Evolutionary conservation across 2,329 filamentous ascomycete genomes (phyloP).

Genomic region (Trichophyton mentagrophytes): DNA sequence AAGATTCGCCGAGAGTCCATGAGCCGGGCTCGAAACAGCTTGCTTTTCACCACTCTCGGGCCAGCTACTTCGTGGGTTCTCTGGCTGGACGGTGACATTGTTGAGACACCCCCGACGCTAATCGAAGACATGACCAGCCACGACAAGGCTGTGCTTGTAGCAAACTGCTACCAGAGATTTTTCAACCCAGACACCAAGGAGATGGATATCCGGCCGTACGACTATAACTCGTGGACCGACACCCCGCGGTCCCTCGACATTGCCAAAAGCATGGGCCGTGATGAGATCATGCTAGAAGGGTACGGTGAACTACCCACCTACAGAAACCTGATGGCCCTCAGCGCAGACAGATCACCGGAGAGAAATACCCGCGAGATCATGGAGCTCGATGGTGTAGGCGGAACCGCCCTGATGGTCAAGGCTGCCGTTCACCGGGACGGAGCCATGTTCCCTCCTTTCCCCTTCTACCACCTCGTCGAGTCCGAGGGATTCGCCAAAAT

Average conservation of each 20-base stretch:
- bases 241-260: constrained; percentile 65
- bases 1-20: constrained; percentile 76
- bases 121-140: constrained; percentile 85
- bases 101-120: constrained; percentile 71
- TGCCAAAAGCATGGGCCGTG: constrained; percentile 66
- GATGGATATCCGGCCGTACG: constrained; percentile 70
- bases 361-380: constrained; percentile 52
- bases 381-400: constrained; percentile 81
- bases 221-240: constrained; percentile 97
- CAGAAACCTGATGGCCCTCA: constrained; percentile 77
- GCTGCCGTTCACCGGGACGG: constrained; percentile 94
- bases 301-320: constrained; percentile 91
- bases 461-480: constrained; percentile 95
- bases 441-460: constrained; percentile 94
- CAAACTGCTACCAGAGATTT: constrained; percentile 90
- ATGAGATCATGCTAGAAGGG: constrained; percentile 87
- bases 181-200: constrained; percentile 58
- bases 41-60: constrained; percentile 88
- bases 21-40: constrained; percentile 83
- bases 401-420: constrained; percentile 84
- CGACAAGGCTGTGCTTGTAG: constrained; percentile 81
- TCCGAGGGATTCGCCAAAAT: constrained; percentile 98
- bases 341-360: constrained; percentile 46
- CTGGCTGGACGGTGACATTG: constrained; percentile 85
- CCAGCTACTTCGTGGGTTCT: constrained; percentile 89